Evolutionary conservation across 805 yeast species (phyloP).

Genomic region (Suhomyces faveliae): DNA sequence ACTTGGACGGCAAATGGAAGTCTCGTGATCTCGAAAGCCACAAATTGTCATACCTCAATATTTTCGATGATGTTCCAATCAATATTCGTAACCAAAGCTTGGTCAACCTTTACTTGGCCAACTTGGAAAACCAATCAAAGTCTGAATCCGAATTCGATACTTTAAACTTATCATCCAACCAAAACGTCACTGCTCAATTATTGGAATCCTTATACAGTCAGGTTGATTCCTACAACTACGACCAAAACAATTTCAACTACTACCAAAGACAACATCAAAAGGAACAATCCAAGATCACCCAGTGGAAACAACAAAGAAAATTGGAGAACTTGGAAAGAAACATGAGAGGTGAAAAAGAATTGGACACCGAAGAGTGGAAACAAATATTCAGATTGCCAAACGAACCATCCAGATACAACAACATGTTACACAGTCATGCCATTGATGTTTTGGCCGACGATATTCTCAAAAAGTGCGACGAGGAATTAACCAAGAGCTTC

Average conservation of each 20-base stretch:
- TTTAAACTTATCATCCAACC: constrained; percentile 43
- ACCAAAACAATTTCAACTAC: constrained; percentile 76
- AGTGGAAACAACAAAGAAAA: constrained; percentile 71
- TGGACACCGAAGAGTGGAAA: constrained; percentile 62
- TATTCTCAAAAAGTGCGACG: constrained; percentile 67
- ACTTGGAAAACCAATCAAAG: constrained; percentile 17
- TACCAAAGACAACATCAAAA: constrained; percentile 74
- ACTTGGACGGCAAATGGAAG: constrained; percentile 59
- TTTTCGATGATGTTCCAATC: constrained; percentile 71
- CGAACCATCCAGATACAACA: constrained; percentile 75
- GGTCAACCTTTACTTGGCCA: constrained; percentile 52
- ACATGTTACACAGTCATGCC: constrained; percentile 64
- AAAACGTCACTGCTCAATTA: constrained; percentile 44
- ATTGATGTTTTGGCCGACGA: constrained; percentile 69
- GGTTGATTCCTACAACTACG: constrained; percentile 73
- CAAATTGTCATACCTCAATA: constrained; percentile 60
- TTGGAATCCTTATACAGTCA: constrained; percentile 66
- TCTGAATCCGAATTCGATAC: constrained; percentile 31
- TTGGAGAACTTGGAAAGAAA: constrained; percentile 62
- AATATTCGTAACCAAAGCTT: constrained; percentile 66
- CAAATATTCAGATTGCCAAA: constrained; percentile 62
- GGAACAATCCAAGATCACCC: constrained; percentile 65
- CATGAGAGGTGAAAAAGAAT: constrained; percentile 53
- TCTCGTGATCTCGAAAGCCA: constrained; percentile 59
- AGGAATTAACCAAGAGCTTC: constrained; percentile 61